These are phyloP conservation scores for Phlebopus sp. DNA, from an alignment of 1,284 basidiomycete species.

Conservation along the genomic window DNA sequence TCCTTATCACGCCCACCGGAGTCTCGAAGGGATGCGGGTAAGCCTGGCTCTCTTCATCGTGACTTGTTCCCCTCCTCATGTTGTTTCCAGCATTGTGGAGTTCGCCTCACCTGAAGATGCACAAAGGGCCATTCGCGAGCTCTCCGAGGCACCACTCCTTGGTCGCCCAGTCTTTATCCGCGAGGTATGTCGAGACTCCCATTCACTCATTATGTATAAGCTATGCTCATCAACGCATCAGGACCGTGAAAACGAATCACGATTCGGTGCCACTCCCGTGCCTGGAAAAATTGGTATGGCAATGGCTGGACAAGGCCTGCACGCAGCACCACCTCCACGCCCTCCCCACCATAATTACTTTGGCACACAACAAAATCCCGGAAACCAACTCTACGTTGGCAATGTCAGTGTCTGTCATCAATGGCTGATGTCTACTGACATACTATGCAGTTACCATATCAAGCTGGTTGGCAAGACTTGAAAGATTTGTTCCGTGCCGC, in stretches of 20 bases:
- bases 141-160: slow-evolving; percentile 84
- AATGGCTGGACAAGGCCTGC: slow-evolving; percentile 76
- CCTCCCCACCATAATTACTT: slow-evolving; percentile 73
- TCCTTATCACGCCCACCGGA: slow-evolving; percentile 93
- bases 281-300: slow-evolving; percentile 92
- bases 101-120: slow-evolving; percentile 83
- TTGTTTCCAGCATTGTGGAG: slow-evolving; percentile 77
- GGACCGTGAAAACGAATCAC: slow-evolving; percentile 95
- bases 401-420: slow-evolving; percentile 57
- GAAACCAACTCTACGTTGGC: slow-evolving; percentile 89
- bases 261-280: slow-evolving; percentile 91
- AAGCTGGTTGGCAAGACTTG: slow-evolving; percentile 97
- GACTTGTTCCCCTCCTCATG: slow-evolving; percentile 8
- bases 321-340: slow-evolving; percentile 72
- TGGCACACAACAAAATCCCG: slow-evolving; percentile 60
- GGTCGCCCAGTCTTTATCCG: slow-evolving; percentile 95
- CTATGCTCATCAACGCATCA: slow-evolving; percentile 33
- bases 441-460: slow-evolving; percentile 75
- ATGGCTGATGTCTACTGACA: slow-evolving; percentile 7
- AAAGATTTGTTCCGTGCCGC: slow-evolving; percentile 96
- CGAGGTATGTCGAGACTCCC: slow-evolving; percentile 61
- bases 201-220: neutral
- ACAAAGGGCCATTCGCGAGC: slow-evolving; percentile 80
- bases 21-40: slow-evolving; percentile 98
- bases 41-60: slow-evolving; percentile 37